Conservation (phyloP, 1,284 basidiomycete genomes). For the Grifola frondosa region DNA sequence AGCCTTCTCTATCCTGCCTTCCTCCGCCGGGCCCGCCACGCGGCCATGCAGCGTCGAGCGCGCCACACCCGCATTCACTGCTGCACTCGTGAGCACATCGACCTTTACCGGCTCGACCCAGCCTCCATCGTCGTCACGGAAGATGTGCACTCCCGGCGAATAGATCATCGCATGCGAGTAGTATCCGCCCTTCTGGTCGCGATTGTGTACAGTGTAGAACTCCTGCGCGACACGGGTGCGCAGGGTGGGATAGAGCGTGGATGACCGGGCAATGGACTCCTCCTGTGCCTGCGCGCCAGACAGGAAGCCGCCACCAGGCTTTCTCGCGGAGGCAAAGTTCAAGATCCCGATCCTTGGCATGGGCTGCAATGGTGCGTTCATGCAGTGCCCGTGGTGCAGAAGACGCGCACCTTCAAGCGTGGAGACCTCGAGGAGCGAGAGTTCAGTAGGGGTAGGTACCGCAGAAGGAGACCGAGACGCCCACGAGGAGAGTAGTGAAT, state of each 20-base stretch:
- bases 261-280: constrained; percentile 69
- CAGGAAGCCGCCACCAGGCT: constrained; percentile 68
- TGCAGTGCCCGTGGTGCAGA: constrained; percentile 15
- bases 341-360: constrained; percentile 52
- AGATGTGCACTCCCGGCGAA: constrained; percentile 54
- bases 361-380: constrained; percentile 11
- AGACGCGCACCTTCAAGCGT: constrained; percentile 50
- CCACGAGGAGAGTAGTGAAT: constrained; percentile 41
- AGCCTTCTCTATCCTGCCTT: constrained; percentile 47
- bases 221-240: constrained; percentile 48
- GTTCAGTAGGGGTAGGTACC: constrained; percentile 27
- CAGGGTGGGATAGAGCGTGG: constrained; percentile 60
- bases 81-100: constrained; percentile 64
- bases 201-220: constrained; percentile 59
- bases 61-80: constrained; percentile 67
- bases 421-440: constrained; percentile 50
- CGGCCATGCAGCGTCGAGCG: constrained; percentile 34
- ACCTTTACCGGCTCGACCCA: constrained; percentile 55
- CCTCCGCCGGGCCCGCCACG: constrained; percentile 39
- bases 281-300: constrained; percentile 69
- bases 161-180: constrained; percentile 72
- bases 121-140: constrained; percentile 55
- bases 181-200: constrained; percentile 48
- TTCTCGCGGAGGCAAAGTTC: constrained; percentile 69
- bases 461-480: constrained; percentile 13